A percentile compares a stretch with the other conserved stretches of the same genome.
These are phyloP conservation scores for Coniochaeta hoffmannii DNA, from an alignment of 2,329 filamentous ascomycete genomes.

Conservation along the genomic window DNA sequence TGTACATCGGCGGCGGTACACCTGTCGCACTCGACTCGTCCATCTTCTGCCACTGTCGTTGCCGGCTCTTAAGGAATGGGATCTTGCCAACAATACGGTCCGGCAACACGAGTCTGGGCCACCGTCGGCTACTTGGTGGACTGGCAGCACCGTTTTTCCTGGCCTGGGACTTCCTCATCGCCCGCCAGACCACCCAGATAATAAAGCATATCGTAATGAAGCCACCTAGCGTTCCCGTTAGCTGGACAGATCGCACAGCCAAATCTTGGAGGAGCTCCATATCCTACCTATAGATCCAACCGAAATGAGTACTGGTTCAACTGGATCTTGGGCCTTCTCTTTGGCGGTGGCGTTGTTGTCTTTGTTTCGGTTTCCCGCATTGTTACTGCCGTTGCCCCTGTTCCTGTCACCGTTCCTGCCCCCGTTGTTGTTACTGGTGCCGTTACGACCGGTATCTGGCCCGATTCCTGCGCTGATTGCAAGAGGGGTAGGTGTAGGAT, in stretches of 20 bases:
- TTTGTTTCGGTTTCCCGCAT: conserved; percentile 5
- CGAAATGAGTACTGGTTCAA: conserved; percentile 23
- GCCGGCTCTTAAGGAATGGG: conserved; percentile 22
- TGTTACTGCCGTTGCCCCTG: conserved; percentile 4
- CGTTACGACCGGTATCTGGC: background rate
- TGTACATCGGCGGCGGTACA: conserved; percentile 14
- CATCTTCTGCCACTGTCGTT: conserved; percentile 21
- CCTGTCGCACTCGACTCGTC: conserved; percentile 13
- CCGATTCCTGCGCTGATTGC: conserved; percentile 1
- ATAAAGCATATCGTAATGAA: conserved; percentile 38
- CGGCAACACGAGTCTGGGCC: conserved; percentile 8
- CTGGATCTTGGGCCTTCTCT: conserved; percentile 12
- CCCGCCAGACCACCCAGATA: conserved; percentile 36
- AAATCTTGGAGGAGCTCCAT: background rate
- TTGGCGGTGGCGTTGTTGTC: background rate
- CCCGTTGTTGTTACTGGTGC: conserved; percentile 4
- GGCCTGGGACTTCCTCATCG: conserved; percentile 24
- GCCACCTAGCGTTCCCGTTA: conserved; percentile 22
- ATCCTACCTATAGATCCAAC: conserved; percentile 26
- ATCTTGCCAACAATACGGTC: conserved; percentile 22
- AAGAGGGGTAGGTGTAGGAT: background rate
- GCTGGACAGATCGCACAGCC: background rate
- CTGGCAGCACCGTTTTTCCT: conserved; percentile 11
- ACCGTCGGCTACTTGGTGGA: background rate
- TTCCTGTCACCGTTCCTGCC: conserved; percentile 6